phyloP scores from a whole-genome alignment of 2,329 filamentous ascomycete species.

The Teratosphaeria destructans region DNA sequence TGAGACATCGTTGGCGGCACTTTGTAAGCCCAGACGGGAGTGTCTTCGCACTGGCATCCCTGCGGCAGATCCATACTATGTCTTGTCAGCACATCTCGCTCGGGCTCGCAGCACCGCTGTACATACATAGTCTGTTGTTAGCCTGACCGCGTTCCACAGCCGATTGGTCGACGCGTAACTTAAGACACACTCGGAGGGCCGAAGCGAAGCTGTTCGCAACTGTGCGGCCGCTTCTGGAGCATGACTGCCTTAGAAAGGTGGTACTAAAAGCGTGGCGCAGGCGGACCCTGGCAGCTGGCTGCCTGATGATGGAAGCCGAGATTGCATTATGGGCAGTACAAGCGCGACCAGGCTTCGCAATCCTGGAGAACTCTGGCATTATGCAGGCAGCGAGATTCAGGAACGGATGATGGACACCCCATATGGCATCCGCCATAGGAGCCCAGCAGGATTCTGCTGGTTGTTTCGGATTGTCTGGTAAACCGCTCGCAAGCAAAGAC shows the following conservation, averaged over 20 bases:
- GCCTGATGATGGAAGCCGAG: neutral
- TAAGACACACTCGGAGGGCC: neutral
- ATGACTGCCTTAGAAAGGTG: neutral
- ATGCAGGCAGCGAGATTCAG: neutral
- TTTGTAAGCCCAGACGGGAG: neutral
- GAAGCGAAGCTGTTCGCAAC: neutral
- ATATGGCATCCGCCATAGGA: neutral
- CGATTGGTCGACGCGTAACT: neutral
- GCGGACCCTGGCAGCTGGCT: neutral
- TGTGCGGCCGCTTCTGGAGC: neutral
- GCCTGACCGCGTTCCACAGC: neutral
- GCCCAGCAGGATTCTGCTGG: neutral
- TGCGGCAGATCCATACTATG: neutral
- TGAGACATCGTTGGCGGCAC: neutral
- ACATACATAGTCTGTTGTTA: neutral
- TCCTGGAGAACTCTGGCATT: neutral
- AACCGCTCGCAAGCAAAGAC: neutral
- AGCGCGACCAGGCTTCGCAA: neutral
- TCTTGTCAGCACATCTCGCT: neutral
- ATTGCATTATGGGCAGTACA: neutral
- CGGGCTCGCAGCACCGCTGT: too few relatives aligned
- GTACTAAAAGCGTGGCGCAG: neutral
- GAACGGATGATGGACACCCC: neutral
- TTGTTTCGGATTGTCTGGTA: neutral
- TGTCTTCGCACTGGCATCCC: neutral